phyloP scores from a whole-genome alignment of 768 basidiomycete genomes.

The Lactarius hengduanensis region DNA sequence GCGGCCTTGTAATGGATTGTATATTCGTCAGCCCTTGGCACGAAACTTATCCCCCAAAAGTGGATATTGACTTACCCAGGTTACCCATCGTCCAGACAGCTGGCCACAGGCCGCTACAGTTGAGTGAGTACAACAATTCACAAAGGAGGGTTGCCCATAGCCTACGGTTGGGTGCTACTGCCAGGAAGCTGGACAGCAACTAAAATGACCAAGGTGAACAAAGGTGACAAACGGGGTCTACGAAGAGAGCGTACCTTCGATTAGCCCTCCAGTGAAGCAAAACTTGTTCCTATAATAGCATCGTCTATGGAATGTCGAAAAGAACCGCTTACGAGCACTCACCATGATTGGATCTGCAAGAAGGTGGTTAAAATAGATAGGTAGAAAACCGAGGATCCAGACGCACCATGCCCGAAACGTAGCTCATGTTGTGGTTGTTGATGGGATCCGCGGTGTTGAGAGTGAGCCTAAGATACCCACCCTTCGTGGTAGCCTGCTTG shows the following conservation, averaged over 20 bases:
- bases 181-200: constrained; percentile 29
- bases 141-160: neutral
- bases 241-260: constrained; percentile 42
- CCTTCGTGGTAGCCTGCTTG: constrained; percentile 46
- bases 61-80: constrained; percentile 44
- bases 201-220: neutral
- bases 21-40: neutral
- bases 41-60: constrained; percentile 5
- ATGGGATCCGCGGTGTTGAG: constrained; percentile 39
- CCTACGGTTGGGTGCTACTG: constrained; percentile 13
- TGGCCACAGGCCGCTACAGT: constrained; percentile 47
- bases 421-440: constrained; percentile 48
- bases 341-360: constrained; percentile 35
- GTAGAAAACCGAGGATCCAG: constrained; percentile 25
- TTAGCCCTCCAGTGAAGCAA: constrained; percentile 77
- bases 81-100: constrained; percentile 66
- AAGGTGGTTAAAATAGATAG: neutral
- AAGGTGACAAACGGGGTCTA: neutral
- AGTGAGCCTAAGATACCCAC: constrained; percentile 51
- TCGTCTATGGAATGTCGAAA: neutral
- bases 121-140: constrained; percentile 30
- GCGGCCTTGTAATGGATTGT: constrained; percentile 47
- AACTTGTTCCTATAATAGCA: constrained; percentile 56
- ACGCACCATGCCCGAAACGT: constrained; percentile 38
- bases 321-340: constrained; percentile 16